A percentile compares a stretch with the other conserved stretches of the same genome.
These are phyloP conservation scores for Diaporthe sp. DNA, from an alignment of 2,329 filamentous ascomycete genomes.

Conservation along the genomic window DNA sequence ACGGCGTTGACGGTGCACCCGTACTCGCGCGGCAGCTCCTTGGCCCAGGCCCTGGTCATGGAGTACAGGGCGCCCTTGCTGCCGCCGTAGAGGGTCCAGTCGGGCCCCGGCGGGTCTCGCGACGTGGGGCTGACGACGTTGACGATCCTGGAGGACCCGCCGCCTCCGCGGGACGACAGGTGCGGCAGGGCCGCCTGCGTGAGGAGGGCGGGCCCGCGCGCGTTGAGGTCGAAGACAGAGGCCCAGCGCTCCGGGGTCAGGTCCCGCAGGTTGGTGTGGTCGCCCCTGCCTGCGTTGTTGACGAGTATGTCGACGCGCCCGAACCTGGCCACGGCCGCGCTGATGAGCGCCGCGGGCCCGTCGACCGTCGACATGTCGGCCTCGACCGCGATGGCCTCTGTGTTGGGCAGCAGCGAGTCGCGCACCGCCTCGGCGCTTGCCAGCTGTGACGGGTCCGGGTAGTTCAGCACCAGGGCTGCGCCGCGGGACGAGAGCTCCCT, in stretches of 20 bases:
- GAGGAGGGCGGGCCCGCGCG: constrained; percentile 26
- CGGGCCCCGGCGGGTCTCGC: constrained; percentile 34
- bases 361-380: constrained; percentile 72
- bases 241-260: constrained; percentile 21
- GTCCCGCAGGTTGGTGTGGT: constrained; percentile 1
- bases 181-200: constrained; percentile 18
- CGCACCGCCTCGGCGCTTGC: background rate
- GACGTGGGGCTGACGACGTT: constrained; percentile 39
- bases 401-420: constrained; percentile 60
- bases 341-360: constrained; percentile 59
- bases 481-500: constrained; percentile 30
- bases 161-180: too few relatives aligned
- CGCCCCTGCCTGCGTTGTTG: constrained; percentile 13
- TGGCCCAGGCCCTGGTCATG: constrained; percentile 42
- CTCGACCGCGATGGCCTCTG: constrained; percentile 56
- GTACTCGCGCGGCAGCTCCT: constrained; percentile 43
- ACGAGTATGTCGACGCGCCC: constrained; percentile 25
- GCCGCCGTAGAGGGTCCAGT: constrained; percentile 36
- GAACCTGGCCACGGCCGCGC: background rate
- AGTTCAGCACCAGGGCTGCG: constrained; percentile 24
- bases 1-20: constrained; percentile 28
- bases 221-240: constrained; percentile 24
- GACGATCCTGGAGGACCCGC: constrained; percentile 34
- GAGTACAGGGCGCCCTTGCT: constrained; percentile 38
- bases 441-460: background rate